Base-by-base conservation (phyloP, 1,139 yeast species). In the Hansenula sp. region DNA sequence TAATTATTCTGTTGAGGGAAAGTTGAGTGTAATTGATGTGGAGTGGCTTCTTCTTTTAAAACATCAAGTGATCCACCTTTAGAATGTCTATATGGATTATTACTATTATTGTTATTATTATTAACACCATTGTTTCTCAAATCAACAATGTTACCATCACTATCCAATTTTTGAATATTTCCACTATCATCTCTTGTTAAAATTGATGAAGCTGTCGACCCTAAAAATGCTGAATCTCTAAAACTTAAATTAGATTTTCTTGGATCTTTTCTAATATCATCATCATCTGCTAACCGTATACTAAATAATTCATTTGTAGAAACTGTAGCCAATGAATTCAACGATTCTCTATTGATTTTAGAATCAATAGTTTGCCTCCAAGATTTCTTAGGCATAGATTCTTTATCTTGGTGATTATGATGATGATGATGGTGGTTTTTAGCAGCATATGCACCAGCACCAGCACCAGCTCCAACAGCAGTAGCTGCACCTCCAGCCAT, bases 291-390 rank as follows among this genome's bases (percentile, higher is more conserved):
- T 41, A 88, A 68, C 56, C 91, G 76, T 33, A 93, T 89, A 10
- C 90, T 84, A 58, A 89, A 76, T 39, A 90, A 71, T 62, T 89
- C 94, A 46, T 84, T 90, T 0, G 96, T 87, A 40, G 93, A 83
- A 25, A 90, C 93, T 0, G 96, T 89, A 31, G 93, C 91, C 51
- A 86, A 59, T 0, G 96, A 86, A 30, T 77, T 78, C 47, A 79
- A 72, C 17, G 94, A 85, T 41, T 77, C 79, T 54, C 85, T 74
- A 38, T 55, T 51, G 32, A 76, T 77, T 25, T 42, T 55, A 5
- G 73, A 62, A 24, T 65, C 65, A 43, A 65, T 57, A 1, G 76
- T 74, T 48, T 71, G 74, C 61, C 96, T 73, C 97, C 98, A 89
- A 7, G 96, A 88, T 61, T 79, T 79, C 50, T 72, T 65, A 6